phyloP scores from a whole-genome alignment of 805 yeast species.

The Wickerhamomyces bisporus region DNA sequence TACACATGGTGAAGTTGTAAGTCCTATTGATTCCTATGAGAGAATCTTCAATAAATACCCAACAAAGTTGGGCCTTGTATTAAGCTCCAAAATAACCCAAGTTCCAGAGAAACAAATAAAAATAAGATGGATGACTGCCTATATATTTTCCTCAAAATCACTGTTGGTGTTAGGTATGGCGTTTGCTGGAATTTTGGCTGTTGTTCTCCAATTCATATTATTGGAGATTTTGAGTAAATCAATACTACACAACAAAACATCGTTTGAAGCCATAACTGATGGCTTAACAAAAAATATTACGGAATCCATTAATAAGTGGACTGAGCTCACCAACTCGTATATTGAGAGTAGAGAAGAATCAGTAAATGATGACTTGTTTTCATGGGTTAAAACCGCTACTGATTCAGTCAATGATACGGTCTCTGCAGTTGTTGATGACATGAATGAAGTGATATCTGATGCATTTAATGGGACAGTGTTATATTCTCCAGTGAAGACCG shows the following conservation, averaged over 20 bases:
- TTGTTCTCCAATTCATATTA: conserved; percentile 49
- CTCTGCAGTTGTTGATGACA: conserved; percentile 45
- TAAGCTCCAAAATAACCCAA: conserved; percentile 7
- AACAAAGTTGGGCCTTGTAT: conserved; percentile 14
- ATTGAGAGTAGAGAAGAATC: conserved; percentile 41
- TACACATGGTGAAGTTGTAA: conserved; percentile 6
- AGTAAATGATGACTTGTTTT: conserved; percentile 62
- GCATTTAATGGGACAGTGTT: conserved; percentile 69
- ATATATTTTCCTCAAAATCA: conserved; percentile 50
- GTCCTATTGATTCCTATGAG: conserved; percentile 21
- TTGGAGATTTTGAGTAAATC: conserved; percentile 27
- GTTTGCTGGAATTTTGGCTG: conserved; percentile 48
- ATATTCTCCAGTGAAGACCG: conserved; percentile 53
- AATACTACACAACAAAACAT: conserved; percentile 5
- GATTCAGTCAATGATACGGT: conserved; percentile 56
- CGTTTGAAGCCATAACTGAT: conserved; percentile 11
- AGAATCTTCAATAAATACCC: conserved; percentile 20
- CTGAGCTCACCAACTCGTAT: conserved; percentile 48
- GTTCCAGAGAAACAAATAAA: conserved; percentile 15
- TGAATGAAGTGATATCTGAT: conserved; percentile 53
- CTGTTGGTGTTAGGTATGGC: conserved; percentile 47
- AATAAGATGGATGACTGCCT: conserved; percentile 33
- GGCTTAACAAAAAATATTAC: conserved; percentile 21
- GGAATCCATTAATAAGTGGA: conserved; percentile 42
- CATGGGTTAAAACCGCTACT: conserved; percentile 58